These are phyloP conservation scores for Xylaria digitata DNA, from an alignment of 2,329 filamentous ascomycete species.

Conservation along the genomic window DNA sequence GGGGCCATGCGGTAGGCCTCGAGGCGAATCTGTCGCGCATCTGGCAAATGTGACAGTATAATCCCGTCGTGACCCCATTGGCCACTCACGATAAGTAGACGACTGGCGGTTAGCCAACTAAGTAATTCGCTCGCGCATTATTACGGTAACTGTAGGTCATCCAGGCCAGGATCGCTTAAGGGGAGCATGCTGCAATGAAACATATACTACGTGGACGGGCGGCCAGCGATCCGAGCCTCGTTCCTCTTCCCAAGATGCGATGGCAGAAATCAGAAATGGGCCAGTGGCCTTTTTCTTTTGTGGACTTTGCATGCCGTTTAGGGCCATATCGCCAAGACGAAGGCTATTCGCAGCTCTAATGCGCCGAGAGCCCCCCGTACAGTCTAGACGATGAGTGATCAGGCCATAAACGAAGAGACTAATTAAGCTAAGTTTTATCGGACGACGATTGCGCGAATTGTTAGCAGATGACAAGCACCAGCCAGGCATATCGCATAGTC, in stretches of 20 bases:
- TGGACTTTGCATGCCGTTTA: slow-evolving; percentile 16
- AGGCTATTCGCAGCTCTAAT: slow-evolving; percentile 10
- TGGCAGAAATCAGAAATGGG: slow-evolving; percentile 19
- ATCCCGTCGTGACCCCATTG: slow-evolving; percentile 28
- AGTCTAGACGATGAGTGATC: slow-evolving; percentile 17
- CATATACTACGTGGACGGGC: slow-evolving; percentile 8
- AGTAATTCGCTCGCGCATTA: slow-evolving; percentile 9
- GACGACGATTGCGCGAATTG: slow-evolving; percentile 20
- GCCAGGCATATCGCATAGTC: background rate
- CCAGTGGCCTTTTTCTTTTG: slow-evolving; percentile 23
- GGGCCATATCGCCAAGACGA: slow-evolving; percentile 5
- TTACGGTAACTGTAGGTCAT: slow-evolving; percentile 2
- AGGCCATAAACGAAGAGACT: slow-evolving; percentile 16
- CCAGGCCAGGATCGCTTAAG: slow-evolving; percentile 20
- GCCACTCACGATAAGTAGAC: slow-evolving; percentile 24
- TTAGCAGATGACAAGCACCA: background rate
- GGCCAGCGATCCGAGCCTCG: slow-evolving; percentile 27
- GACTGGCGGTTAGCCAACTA: slow-evolving; percentile 25
- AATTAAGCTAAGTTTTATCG: slow-evolving; percentile 7
- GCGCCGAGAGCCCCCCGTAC: slow-evolving; percentile 9
- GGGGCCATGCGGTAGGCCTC: slow-evolving; percentile 15
- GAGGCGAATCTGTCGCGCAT: slow-evolving; percentile 33
- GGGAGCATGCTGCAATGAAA: slow-evolving; percentile 27
- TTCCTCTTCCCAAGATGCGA: slow-evolving; percentile 20
- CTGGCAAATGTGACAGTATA: slow-evolving; percentile 26